phyloP scores from a whole-genome alignment of 768 basidiomycete species.

The Lactarius psammicola region DNA sequence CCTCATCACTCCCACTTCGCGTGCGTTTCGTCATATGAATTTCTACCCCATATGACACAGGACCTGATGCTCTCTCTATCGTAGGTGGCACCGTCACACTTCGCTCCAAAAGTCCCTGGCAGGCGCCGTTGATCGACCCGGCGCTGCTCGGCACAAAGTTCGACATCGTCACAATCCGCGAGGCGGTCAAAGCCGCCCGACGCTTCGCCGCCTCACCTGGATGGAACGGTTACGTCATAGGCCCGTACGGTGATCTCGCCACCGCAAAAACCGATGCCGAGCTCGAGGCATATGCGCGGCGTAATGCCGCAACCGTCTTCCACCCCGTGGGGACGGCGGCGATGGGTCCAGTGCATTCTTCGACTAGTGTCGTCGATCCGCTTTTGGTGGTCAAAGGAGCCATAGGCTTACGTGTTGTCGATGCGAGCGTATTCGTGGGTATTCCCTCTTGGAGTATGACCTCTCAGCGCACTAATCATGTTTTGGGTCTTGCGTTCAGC shows the following conservation, averaged over 20 bases:
- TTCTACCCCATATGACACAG: not conserved
- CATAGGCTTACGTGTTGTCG: constrained; percentile 42
- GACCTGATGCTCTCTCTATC: not conserved
- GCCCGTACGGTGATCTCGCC: constrained; percentile 11
- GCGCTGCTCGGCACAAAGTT: constrained; percentile 2
- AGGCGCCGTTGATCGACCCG: constrained; percentile 32
- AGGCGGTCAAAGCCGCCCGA: not conserved
- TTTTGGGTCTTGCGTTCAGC: not conserved
- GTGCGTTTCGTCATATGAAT: no score
- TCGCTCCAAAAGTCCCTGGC: constrained; percentile 30
- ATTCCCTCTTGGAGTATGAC: not conserved
- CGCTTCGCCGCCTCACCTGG: constrained; percentile 17
- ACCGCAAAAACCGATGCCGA: constrained; percentile 25
- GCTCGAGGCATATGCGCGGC: constrained; percentile 21
- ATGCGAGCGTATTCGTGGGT: constrained; percentile 33
- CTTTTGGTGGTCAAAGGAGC: constrained; percentile 40
- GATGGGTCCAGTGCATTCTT: constrained; percentile 22
- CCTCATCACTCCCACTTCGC: constrained; percentile 14
- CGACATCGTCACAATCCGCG: constrained; percentile 11
- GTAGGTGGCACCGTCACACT: constrained; percentile 32
- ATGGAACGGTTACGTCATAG: constrained; percentile 23
- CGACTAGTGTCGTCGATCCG: constrained; percentile 28
- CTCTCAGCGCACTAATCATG: not conserved
- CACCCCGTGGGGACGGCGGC: constrained; percentile 28
- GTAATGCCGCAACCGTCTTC: constrained; percentile 9